phyloP scores from a whole-genome alignment of 371 early-diverging fungal species.

The Mortierella sp. region DNA sequence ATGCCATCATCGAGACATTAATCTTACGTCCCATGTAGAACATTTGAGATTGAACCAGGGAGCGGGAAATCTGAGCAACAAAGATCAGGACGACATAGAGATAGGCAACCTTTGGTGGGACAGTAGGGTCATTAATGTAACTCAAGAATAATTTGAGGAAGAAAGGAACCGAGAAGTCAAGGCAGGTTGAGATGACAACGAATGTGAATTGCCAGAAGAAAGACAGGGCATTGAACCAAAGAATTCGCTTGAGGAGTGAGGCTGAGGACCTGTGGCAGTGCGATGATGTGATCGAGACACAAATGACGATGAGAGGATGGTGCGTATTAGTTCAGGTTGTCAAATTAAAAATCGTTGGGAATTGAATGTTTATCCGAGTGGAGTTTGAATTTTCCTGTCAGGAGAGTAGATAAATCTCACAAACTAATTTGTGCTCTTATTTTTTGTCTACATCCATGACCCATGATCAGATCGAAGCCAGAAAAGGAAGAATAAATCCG shows the following conservation, averaged over 20 bases:
- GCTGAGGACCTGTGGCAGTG: conserved; percentile 16
- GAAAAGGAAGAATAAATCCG: conserved; percentile 28
- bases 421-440: neutral
- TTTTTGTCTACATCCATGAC: neutral
- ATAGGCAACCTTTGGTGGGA: conserved; percentile 60
- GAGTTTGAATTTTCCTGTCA: neutral
- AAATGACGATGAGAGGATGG: neutral
- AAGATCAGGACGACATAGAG: conserved; percentile 68
- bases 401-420: neutral
- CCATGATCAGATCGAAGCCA: neutral
- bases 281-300: neutral
- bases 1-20: conserved; percentile 63
- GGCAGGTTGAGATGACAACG: conserved; percentile 63
- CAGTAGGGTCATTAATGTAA: conserved; percentile 61
- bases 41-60: conserved; percentile 70
- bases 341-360: neutral
- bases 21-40: conserved; percentile 69
- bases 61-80: conserved; percentile 64
- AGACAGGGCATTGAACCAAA: conserved; percentile 32
- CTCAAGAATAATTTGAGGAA: conserved; percentile 63
- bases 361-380: conserved; percentile 2
- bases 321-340: neutral
- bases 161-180: conserved; percentile 70
- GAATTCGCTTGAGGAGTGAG: conserved; percentile 39
- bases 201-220: conserved; percentile 62